These are phyloP conservation scores for Gossypium anomalum DNA, from an alignment of 345 rosid genomes.

Conservation along the genomic window DNA sequence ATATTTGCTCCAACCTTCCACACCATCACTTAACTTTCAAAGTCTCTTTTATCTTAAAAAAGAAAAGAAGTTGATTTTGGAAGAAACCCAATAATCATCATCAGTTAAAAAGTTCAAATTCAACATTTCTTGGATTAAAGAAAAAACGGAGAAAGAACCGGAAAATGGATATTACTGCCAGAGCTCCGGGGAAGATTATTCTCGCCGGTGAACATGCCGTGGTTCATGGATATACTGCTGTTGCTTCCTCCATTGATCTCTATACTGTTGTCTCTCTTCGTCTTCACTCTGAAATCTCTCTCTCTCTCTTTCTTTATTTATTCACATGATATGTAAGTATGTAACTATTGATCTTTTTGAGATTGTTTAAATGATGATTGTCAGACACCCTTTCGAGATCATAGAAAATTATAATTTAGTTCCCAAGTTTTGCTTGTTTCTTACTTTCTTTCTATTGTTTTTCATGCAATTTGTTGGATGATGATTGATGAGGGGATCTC, in stretches of 20 bases:
- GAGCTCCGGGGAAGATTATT: constrained; percentile 95
- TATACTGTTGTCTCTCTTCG: constrained; percentile 58
- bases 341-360: not conserved
- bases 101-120: not conserved
- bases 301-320: not conserved
- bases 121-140: not conserved
- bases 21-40: not conserved
- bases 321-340: not conserved
- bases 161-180: constrained; percentile 81
- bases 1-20: not conserved
- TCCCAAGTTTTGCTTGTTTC: too few relatives aligned
- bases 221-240: constrained; percentile 90
- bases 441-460: too few relatives aligned
- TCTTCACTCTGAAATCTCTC: constrained; percentile 30
- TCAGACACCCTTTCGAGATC: too few relatives aligned
- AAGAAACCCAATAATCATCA: not conserved
- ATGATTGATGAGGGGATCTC: too few relatives aligned
- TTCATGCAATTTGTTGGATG: too few relatives aligned
- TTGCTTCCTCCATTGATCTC: constrained; percentile 89
- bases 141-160: not conserved
- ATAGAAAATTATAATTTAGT: too few relatives aligned
- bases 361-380: not conserved
- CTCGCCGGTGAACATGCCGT: constrained; percentile 95
- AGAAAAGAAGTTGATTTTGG: not conserved
- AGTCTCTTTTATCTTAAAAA: not conserved